Base-by-base conservation (phyloP, 225 moss, liverwort and hornwort genomes). In the Antitrichia curtipendula region DNA sequence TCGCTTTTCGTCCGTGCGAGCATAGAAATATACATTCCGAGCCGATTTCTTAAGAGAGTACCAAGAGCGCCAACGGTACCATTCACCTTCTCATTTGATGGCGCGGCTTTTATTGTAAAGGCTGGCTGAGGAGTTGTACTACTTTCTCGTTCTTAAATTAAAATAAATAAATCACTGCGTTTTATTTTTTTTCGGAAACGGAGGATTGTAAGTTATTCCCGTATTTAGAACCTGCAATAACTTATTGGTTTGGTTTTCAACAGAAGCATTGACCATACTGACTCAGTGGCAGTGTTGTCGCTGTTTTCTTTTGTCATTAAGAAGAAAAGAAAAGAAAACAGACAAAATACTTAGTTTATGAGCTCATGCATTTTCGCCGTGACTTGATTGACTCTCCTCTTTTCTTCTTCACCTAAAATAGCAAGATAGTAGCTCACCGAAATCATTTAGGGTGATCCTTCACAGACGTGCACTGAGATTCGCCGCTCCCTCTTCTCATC, bases 201-300 rank as follows among this genome's bases (percentile, higher is more conserved):
- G 12, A 34, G 60, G 49, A 59, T 73, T 47, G 84, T 73, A 13
- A 49, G 49, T 49, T 49, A 18, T 59, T 73, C 9, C 27, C 16
- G 81, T 54, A 12, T 18, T 54, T 62, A 78, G 54, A 66, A 61
- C 75, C 20, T 52, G 62, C 62, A 61, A 52, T 49, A 60, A 74
- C 27, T 47, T 31, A 25, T 52, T 9, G 8, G 40, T 29, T 16
- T 18, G 34, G 25, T 56, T 66, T 57, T 43, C 89, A 81, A 77
- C 76, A 62, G 84, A 61, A 22, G 63, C 71, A 88, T 90, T 90
- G 90, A 90, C 91, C 57, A n/a, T 65, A 73, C 78, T 85, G 82
- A 80, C 86, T 60, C 78, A 49, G 43, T 56, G 68, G 56, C 76
- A 82, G 82, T 43, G 53, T 80, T 89, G 45, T 86, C 72, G 47